Conservation (phyloP, 306 rosid genomes). For the Vicia faba region DNA sequence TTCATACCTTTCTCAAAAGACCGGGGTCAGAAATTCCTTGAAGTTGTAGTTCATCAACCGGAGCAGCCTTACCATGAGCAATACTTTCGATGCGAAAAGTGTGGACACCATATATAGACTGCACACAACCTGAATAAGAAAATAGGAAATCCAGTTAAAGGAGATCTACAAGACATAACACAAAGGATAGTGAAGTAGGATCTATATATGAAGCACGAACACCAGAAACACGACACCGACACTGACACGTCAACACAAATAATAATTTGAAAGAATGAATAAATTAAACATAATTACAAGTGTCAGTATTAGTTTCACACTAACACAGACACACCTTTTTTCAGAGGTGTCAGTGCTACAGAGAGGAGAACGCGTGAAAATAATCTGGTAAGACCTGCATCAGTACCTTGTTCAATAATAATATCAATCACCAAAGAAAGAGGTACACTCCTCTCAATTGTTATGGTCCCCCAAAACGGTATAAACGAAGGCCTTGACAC, state of each 20-base stretch:
- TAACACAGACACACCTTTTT: too few species aligned
- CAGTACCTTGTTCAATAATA: constrained; percentile 89
- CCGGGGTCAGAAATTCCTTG: constrained; percentile 84
- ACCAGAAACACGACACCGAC: too few species aligned
- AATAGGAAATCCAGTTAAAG: not conserved
- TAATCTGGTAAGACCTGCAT: constrained; percentile 16
- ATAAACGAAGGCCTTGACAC: constrained; percentile 88
- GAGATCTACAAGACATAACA: not conserved
- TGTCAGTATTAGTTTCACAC: too few species aligned
- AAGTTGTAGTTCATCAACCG: constrained; percentile 82
- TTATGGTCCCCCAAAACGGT: constrained; percentile 71
- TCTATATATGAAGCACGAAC: too few species aligned
- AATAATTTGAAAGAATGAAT: too few species aligned
- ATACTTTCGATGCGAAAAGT: constrained; percentile 88
- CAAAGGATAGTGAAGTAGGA: too few species aligned
- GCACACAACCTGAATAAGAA: constrained; percentile 75
- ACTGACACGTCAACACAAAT: too few species aligned
- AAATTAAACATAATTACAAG: too few species aligned
- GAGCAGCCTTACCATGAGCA: constrained; percentile 79
- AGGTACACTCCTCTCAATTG: constrained; percentile 69
- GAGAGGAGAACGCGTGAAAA: too few species aligned
- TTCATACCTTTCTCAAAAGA: constrained; percentile 78
- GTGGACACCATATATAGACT: constrained; percentile 76
- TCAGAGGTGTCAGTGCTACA: too few species aligned
- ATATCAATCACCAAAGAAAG: constrained; percentile 78